Evolutionary conservation across 768 basidiomycete genomes (phyloP), one percentile per base, ranked within the genome.

Genomic region (Gelatoporia subvermispora): DNA sequence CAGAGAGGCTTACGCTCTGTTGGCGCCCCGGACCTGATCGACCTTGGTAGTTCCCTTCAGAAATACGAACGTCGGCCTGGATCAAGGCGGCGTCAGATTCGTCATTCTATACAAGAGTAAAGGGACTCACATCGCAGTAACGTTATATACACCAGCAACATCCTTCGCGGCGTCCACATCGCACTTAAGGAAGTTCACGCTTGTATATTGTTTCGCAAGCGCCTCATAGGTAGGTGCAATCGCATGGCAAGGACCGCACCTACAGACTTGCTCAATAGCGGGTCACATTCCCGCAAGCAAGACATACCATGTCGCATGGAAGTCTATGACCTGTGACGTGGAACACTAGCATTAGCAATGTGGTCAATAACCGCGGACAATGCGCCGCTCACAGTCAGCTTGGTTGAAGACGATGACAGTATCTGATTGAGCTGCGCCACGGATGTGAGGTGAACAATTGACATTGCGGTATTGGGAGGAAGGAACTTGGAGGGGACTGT

Each of bases 191-290:
- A 93, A 93, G 65, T 88, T 88, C 49, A 84, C 88, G 43, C 75
- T 72, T 20, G 68, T 69, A 61, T 86, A 82, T 57, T 87, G 69
- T 57, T 81, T 84, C 5, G 88, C 75, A 2, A 93, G 69, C 0
- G 76, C 68, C 56, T 90, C 88, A 52, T 76, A 92, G 0, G 73
- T 67, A 2, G 91, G 90, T 3, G 88, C 89, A 53, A 93, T 93
- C 36, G 75, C 74, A 65, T 88, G 87, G 62, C 89, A 93, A 31
- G 90, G 90, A 1, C 85, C 83, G 74, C 89, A 92, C 90, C 88
- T 90, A 55, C 35, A 39, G 15, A 48, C 42, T 7, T 37, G 24
- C 49, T 54, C 39, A 62, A 53, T 44, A 46, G 45, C 39, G 18
- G 25, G 2, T 24, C 9, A 34, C 24, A 35, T 22, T 3, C 17